phyloP scores from a whole-genome alignment of 345 rosid genomes.

The Citrus inodora region DNA sequence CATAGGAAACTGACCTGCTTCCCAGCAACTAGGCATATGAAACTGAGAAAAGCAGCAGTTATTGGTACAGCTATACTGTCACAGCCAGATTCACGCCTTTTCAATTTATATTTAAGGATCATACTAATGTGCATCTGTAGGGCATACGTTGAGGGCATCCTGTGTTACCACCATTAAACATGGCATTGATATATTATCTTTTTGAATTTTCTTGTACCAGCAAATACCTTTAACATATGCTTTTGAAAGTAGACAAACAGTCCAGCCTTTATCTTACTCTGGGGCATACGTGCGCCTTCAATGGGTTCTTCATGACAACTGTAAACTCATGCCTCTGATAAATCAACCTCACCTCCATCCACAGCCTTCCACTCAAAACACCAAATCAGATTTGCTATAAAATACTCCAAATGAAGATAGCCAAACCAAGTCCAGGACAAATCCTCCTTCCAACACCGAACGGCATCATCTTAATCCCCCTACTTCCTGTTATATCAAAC shows the following conservation, averaged over 20 bases:
- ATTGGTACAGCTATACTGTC: neutral
- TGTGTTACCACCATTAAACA: neutral
- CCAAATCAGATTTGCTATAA: constrained; percentile 10
- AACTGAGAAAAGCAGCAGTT: neutral
- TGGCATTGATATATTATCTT: neutral
- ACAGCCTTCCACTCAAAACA: neutral
- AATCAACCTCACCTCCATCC: neutral
- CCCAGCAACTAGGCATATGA: neutral
- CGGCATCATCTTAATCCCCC: constrained; percentile 4
- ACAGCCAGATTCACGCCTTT: neutral
- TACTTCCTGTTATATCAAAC: constrained; percentile 16
- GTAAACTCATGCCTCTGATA: neutral
- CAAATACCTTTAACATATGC: neutral
- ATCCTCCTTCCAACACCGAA: constrained; percentile 18
- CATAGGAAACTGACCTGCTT: neutral
- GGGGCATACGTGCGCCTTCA: neutral
- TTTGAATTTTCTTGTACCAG: neutral
- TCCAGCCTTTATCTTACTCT: neutral
- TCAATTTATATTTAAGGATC: neutral
- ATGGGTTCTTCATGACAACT: neutral
- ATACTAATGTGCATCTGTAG: neutral
- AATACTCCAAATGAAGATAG: constrained; percentile 2
- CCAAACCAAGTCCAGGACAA: constrained; percentile 6
- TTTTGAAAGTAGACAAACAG: neutral
- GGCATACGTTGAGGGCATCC: neutral